Conservation (phyloP, 1,284 basidiomycete species). For the Papiliotrema nemorosa region DNA sequence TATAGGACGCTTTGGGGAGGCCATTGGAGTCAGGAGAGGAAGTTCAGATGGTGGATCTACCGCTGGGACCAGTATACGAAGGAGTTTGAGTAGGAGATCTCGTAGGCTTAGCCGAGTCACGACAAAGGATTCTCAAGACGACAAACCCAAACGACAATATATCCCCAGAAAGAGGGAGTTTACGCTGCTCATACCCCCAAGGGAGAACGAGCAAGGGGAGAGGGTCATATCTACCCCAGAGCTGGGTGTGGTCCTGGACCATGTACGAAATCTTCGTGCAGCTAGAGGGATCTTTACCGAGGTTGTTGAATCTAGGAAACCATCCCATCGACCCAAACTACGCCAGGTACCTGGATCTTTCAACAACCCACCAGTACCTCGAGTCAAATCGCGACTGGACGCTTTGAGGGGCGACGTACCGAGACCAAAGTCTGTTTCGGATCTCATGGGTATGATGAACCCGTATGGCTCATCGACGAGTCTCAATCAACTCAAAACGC, state of each 20-base stretch:
- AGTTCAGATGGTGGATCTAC: constrained; percentile 16
- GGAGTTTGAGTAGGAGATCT: constrained; percentile 11
- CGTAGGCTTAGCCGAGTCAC: constrained; percentile 18
- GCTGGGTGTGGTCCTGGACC: constrained; percentile 57
- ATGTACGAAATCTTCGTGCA: constrained; percentile 51
- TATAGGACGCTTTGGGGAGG: constrained; percentile 43
- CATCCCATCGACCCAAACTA: background rate
- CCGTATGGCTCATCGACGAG: constrained; percentile 18
- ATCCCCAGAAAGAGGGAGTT: constrained; percentile 56
- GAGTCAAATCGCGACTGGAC: constrained; percentile 27
- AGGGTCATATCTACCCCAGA: constrained; percentile 59
- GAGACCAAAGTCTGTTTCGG: constrained; percentile 44
- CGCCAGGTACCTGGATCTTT: constrained; percentile 19
- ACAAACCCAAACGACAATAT: constrained; percentile 35
- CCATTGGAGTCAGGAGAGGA: constrained; percentile 39
- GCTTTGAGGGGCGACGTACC: constrained; percentile 16
- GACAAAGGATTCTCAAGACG: constrained; percentile 16
- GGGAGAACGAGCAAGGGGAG: constrained; percentile 12
- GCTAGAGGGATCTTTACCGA: no score
- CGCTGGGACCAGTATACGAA: constrained; percentile 9
- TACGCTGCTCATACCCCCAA: constrained; percentile 48
- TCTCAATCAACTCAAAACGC: constrained; percentile 10
- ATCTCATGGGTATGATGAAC: constrained; percentile 37
- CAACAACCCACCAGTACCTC: constrained; percentile 27
- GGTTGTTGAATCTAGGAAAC: no score